Evolutionary conservation across 1,139 yeast species (phyloP).

Genomic region (Taiozyma onychis): DNA sequence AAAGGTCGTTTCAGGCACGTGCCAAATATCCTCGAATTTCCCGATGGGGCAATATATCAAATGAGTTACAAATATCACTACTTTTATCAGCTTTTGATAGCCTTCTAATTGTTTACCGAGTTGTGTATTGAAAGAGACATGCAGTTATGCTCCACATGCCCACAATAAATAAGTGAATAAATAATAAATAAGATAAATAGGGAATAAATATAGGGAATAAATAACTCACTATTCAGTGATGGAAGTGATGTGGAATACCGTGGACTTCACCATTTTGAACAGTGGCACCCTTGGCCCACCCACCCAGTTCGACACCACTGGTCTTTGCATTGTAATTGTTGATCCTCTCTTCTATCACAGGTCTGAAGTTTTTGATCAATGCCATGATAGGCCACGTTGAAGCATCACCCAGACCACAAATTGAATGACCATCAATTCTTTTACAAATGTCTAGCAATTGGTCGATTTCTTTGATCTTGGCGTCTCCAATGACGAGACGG

Average conservation of each 20-base stretch:
- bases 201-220: conserved; percentile 3
- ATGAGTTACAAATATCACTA: background rate
- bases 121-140: background rate
- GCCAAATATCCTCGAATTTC: background rate
- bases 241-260: conserved; percentile 45
- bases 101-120: background rate
- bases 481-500: conserved; percentile 73
- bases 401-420: conserved; percentile 89
- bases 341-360: conserved; percentile 71
- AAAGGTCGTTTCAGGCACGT: background rate
- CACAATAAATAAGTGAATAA: background rate
- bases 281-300: conserved; percentile 66
- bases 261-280: conserved; percentile 62
- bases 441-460: conserved; percentile 76
- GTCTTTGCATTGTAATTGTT: conserved; percentile 41
- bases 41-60: background rate
- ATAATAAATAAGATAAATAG: conserved; percentile 5
- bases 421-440: conserved; percentile 85
- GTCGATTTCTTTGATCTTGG: conserved; percentile 73
- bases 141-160: background rate
- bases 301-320: conserved; percentile 52
- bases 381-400: conserved; percentile 95
- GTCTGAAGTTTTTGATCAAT: conserved; percentile 74
- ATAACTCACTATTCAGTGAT: conserved; percentile 11
- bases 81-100: background rate